phyloP scores from a whole-genome alignment of 2,329 filamentous ascomycete species.

The Leptographium lundbergii region DNA sequence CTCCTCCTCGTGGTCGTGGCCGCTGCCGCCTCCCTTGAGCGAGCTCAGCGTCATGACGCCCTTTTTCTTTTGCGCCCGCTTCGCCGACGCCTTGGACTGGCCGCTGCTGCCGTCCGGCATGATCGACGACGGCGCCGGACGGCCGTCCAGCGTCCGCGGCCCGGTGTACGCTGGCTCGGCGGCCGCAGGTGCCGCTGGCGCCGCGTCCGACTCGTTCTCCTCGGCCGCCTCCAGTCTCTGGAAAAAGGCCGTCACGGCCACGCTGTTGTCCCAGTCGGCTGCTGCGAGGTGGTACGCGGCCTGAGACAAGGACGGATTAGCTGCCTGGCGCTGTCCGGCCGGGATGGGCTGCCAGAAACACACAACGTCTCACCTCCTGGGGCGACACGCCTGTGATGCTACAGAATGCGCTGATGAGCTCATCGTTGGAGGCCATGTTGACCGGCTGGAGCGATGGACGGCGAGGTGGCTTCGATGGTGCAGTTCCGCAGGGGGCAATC shows the following conservation, averaged over 20 bases:
- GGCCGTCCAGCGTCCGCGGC: conserved; percentile 49
- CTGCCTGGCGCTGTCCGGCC: not conserved
- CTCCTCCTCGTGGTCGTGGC: conserved; percentile 43
- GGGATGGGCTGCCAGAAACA: not conserved
- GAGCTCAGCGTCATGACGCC: conserved; percentile 51
- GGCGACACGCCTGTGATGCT: conserved; percentile 9
- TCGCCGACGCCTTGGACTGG: conserved; percentile 22
- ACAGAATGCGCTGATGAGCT: conserved; percentile 10
- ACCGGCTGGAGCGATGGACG: not conserved
- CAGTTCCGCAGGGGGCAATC: not conserved
- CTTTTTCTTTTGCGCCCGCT: conserved; percentile 38
- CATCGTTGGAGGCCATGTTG: conserved; percentile 10
- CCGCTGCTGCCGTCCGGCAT: conserved; percentile 18
- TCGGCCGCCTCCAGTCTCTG: conserved; percentile 39
- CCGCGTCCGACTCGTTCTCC: conserved; percentile 29
- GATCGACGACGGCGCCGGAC: conserved; percentile 36
- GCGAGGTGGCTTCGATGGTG: no score
- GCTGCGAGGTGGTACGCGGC: conserved; percentile 53
- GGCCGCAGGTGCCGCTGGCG: conserved; percentile 18
- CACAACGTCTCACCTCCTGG: conserved; percentile 1
- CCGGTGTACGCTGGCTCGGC: conserved; percentile 39
- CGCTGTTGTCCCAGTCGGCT: conserved; percentile 53
- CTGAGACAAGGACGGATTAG: conserved; percentile 24
- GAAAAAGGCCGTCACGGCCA: conserved; percentile 51
- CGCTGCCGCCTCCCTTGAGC: conserved; percentile 31